These are phyloP conservation scores for Ophiocordyceps camponoti-floridani DNA, from an alignment of 2,329 filamentous ascomycete species.

Conservation along the genomic window DNA sequence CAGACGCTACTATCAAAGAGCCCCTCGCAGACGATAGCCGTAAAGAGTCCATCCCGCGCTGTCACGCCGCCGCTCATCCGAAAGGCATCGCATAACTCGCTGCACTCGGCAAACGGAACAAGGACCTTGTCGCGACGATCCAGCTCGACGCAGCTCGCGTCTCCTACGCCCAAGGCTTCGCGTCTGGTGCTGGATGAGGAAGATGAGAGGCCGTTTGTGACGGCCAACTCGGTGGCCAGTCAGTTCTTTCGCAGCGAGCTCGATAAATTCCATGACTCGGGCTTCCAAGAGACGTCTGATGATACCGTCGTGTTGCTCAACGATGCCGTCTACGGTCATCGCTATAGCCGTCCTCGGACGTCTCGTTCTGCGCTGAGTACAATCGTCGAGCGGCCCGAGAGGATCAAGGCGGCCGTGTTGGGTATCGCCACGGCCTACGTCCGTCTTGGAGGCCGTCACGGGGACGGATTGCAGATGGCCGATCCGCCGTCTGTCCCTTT, in stretches of 20 bases:
- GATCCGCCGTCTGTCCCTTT: slow-evolving; percentile 52
- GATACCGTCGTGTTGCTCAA: slow-evolving; percentile 74
- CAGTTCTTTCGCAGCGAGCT: slow-evolving; percentile 56
- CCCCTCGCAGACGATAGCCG: slow-evolving; percentile 11
- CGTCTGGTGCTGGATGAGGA: slow-evolving; percentile 11
- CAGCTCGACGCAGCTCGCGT: slow-evolving; percentile 26
- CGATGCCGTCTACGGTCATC: slow-evolving; percentile 88
- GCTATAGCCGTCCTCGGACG: slow-evolving; percentile 68
- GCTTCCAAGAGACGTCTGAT: slow-evolving; percentile 23
- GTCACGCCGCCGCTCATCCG: slow-evolving; percentile 32
- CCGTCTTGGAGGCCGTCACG: slow-evolving; percentile 66
- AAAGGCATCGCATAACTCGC: slow-evolving; percentile 39
- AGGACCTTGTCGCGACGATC: slow-evolving; percentile 24
- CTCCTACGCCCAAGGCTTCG: slow-evolving; percentile 22
- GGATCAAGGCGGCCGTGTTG: slow-evolving; percentile 66
- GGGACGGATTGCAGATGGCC: slow-evolving; percentile 42
- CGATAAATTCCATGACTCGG: slow-evolving; percentile 35
- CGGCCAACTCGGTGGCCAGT: slow-evolving; percentile 39
- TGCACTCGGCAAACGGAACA: slow-evolving; percentile 28
- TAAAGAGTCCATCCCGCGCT: slow-evolving; percentile 21
- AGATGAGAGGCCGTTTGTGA: slow-evolving; percentile 22
- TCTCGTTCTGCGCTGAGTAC: slow-evolving; percentile 52
- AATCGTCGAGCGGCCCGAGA: slow-evolving; percentile 87
- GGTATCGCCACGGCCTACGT: slow-evolving; percentile 82
- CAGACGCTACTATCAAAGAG: slow-evolving; percentile 22